These are phyloP conservation scores for Penicillium maclennaniae DNA, from an alignment of 495 filamentous ascomycete species.

Conservation along the genomic window DNA sequence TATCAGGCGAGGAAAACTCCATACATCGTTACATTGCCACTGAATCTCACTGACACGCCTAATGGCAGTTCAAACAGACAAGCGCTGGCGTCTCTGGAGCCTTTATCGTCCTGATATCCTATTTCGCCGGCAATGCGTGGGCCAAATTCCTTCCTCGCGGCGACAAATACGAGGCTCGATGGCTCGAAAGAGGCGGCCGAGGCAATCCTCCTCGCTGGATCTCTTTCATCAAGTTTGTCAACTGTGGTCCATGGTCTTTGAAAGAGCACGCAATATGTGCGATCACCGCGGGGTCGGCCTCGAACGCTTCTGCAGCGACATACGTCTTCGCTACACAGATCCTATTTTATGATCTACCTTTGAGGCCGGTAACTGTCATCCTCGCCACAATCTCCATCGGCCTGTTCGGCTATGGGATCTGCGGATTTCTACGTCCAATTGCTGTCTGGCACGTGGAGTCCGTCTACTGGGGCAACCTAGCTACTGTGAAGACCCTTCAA, in stretches of 20 bases:
- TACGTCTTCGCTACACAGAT: constrained; percentile 28
- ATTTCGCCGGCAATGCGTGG: constrained; percentile 40
- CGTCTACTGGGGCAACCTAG: constrained; percentile 36
- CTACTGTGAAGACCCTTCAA: constrained; percentile 27
- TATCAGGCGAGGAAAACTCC: constrained; percentile 26
- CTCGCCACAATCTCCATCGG: constrained; percentile 32
- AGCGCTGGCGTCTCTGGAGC: constrained; percentile 26
- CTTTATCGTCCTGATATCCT: constrained; percentile 39
- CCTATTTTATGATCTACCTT: constrained; percentile 31
- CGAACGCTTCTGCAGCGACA: constrained; percentile 14
- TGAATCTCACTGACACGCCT: not conserved
- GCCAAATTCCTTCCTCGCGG: constrained; percentile 39
- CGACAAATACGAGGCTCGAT: constrained; percentile 28
- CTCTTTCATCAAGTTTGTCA: constrained; percentile 22
- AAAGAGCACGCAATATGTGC: constrained; percentile 33
- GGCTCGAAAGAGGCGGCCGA: constrained; percentile 22
- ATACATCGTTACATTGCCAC: no score
- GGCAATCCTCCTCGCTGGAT: constrained; percentile 21
- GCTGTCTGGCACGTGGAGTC: constrained; percentile 52
- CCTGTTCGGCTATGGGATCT: constrained; percentile 52
- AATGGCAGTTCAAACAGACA: constrained; percentile 29
- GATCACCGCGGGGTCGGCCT: constrained; percentile 28
- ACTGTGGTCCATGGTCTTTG: constrained; percentile 28
- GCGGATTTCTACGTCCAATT: constrained; percentile 49
- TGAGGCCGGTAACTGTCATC: constrained; percentile 24